phyloP scores from a whole-genome alignment of 1,284 basidiomycete genomes.

The Caloboletus inedulis region DNA sequence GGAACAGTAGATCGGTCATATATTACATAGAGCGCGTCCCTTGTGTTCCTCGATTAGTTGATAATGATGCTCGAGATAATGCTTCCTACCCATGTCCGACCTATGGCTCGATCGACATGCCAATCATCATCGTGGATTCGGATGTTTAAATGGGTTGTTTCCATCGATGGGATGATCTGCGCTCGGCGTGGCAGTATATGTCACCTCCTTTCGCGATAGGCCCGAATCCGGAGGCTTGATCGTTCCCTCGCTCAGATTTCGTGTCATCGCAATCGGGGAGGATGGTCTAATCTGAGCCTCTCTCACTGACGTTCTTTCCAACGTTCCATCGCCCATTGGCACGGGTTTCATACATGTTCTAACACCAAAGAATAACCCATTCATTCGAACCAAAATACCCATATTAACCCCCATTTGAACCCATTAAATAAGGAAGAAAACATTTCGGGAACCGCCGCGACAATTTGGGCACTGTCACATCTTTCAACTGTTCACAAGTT shows the following conservation, averaged over 20 bases:
- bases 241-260: neutral
- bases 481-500: neutral
- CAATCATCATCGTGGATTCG: neutral
- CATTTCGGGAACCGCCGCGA: neutral
- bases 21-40: neutral
- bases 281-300: neutral
- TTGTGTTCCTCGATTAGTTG: neutral
- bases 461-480: neutral
- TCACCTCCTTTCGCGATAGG: neutral
- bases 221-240: neutral
- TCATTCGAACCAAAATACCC: neutral
- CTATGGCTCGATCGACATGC: neutral
- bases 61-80: neutral
- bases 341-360: neutral
- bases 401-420: neutral
- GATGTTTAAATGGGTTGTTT: too few relatives aligned
- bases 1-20: slow-evolving; percentile 5
- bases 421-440: neutral
- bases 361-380: neutral
- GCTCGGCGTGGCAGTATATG: neutral
- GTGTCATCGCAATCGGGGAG: neutral
- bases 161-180: neutral
- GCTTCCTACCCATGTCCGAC: neutral
- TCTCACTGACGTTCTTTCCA: neutral
- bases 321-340: neutral